Evolutionary conservation across 2,329 filamentous ascomycete genomes (phyloP).

Genomic region (Phoma herbarum): DNA sequence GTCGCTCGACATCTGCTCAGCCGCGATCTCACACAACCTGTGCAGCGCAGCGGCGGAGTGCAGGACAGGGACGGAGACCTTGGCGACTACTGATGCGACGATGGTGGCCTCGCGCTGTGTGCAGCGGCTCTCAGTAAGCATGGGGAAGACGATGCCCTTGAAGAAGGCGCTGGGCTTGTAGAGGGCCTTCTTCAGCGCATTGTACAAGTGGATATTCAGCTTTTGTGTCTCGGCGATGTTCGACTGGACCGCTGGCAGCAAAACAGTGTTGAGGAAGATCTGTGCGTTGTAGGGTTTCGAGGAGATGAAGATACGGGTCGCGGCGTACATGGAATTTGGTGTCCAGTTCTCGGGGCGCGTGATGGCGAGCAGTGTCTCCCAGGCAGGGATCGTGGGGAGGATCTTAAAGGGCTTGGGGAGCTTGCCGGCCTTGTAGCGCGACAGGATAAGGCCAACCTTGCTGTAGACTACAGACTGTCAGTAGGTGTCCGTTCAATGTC

Average conservation of each 20-base stretch:
- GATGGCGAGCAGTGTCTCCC: slow-evolving; percentile 85
- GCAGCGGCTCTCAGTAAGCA: slow-evolving; percentile 85
- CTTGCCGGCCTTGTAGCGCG: slow-evolving; percentile 94
- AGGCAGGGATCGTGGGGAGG: slow-evolving; percentile 88
- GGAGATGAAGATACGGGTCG: slow-evolving; percentile 91
- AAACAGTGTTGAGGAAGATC: slow-evolving; percentile 83
- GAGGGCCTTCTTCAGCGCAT: slow-evolving; percentile 87
- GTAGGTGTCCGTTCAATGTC: not conserved
- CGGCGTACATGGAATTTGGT: slow-evolving; percentile 84
- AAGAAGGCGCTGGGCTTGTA: slow-evolving; percentile 98
- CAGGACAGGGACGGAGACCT: slow-evolving; percentile 87
- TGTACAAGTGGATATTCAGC: slow-evolving; percentile 94
- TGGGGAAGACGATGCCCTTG: slow-evolving; percentile 92
- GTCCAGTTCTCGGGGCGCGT: slow-evolving; percentile 84
- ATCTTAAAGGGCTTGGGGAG: slow-evolving; percentile 98
- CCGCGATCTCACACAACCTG: slow-evolving; percentile 91
- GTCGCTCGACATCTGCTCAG: slow-evolving; percentile 83
- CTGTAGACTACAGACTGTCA: slow-evolving; percentile 71
- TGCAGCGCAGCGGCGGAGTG: slow-evolving; percentile 93
- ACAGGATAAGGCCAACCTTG: slow-evolving; percentile 89
- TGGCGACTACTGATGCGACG: slow-evolving; percentile 82
- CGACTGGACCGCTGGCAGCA: slow-evolving; percentile 89
- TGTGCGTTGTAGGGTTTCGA: slow-evolving; percentile 81
- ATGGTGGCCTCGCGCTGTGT: slow-evolving; percentile 93
- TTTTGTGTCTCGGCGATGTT: slow-evolving; percentile 95